Evolutionary conservation across 192 early-diverging fungal species (phyloP).

Genomic region (Coemansia aciculifera): DNA sequence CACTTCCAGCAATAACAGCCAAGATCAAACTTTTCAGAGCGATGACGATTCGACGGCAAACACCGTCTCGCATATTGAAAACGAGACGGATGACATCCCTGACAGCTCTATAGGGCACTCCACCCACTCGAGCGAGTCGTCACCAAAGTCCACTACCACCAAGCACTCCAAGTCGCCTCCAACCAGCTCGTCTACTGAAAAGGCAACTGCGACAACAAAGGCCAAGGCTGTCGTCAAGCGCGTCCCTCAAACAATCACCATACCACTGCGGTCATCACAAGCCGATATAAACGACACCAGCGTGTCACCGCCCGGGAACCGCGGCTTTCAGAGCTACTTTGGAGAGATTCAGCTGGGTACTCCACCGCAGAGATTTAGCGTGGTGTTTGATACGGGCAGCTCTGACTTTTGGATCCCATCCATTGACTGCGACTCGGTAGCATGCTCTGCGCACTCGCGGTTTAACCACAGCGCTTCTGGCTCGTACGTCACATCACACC

Average conservation of each 20-base stretch:
- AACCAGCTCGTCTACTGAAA: conserved; percentile 1
- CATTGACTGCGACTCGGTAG: conserved; percentile 49
- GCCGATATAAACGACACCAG: conserved; percentile 38
- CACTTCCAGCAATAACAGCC: conserved; percentile 2
- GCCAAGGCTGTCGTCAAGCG: conserved; percentile 1
- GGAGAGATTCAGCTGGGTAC: conserved; percentile 55
- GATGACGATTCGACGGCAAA: background rate
- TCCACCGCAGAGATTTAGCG: conserved; percentile 57
- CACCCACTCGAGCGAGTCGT: background rate
- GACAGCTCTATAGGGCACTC: background rate
- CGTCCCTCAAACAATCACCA: conserved; percentile 20
- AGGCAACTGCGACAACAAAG: background rate
- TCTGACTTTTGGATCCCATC: conserved; percentile 64
- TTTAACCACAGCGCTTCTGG: conserved; percentile 52
- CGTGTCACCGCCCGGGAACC: conserved; percentile 34
- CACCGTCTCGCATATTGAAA: background rate
- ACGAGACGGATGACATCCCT: background rate
- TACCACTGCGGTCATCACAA: conserved; percentile 37
- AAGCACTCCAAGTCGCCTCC: background rate
- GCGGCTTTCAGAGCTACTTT: conserved; percentile 53
- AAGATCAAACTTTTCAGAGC: background rate
- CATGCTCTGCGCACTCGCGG: conserved; percentile 48
- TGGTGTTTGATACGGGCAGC: conserved; percentile 64
- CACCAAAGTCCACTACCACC: background rate
- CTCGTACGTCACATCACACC: conserved; percentile 42